phyloP scores from a whole-genome alignment of 371 early-diverging fungal species.

The Nosema granulosis region DNA sequence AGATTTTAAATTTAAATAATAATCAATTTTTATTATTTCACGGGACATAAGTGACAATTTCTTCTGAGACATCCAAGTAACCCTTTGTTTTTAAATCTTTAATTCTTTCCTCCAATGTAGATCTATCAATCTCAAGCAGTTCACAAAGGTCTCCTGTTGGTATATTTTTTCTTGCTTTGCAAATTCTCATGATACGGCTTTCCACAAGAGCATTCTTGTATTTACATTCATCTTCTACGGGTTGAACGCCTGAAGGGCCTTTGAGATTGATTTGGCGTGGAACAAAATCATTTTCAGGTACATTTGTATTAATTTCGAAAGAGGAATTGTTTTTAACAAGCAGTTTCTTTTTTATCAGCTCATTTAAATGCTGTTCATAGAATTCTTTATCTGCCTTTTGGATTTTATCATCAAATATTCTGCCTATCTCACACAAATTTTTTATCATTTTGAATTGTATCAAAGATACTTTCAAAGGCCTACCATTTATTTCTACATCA shows the following conservation, averaged over 20 bases:
- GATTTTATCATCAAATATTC: background rate
- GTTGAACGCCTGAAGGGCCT: too few relatives aligned
- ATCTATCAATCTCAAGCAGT: background rate
- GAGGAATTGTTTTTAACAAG: too few relatives aligned
- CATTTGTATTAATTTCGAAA: too few relatives aligned
- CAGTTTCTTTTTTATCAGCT: background rate
- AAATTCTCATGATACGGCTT: background rate
- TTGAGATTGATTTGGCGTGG: too few relatives aligned
- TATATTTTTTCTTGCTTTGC: background rate
- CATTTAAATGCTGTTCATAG: background rate
- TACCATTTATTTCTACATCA: constrained; percentile 16
- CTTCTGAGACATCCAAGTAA: background rate
- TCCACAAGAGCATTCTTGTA: background rate
- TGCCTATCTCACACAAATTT: too few relatives aligned
- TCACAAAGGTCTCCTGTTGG: background rate
- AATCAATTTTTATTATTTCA: too few relatives aligned
- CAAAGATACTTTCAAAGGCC: background rate
- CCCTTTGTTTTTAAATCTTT: constrained; percentile 5
- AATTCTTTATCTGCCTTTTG: background rate
- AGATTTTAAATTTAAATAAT: too few relatives aligned
- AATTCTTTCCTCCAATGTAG: background rate
- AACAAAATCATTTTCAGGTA: too few relatives aligned
- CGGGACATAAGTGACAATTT: background rate
- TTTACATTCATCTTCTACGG: too few relatives aligned
- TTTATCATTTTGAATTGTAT: constrained; percentile 11